phyloP scores from a whole-genome alignment of 2,329 filamentous ascomycete genomes.

The Pezicula carpinea region DNA sequence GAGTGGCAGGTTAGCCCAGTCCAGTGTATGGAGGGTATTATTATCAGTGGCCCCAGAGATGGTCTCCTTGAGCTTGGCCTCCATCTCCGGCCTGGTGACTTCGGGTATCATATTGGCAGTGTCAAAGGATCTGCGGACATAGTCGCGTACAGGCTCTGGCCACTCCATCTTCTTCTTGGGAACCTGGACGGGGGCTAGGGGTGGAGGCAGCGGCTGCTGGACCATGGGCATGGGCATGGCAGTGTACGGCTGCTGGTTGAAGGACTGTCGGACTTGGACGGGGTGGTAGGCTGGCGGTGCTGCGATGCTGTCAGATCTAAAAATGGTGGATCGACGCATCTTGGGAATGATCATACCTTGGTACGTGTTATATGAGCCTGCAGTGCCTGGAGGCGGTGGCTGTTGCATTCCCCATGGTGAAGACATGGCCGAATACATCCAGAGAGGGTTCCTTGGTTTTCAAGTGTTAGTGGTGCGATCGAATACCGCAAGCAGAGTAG shows the following conservation, averaged over 20 bases:
- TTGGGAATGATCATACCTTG: not conserved
- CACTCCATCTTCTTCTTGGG: slow-evolving; percentile 60
- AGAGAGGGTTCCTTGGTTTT: slow-evolving; percentile 2
- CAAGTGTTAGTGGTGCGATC: not conserved
- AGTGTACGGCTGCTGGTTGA: slow-evolving; percentile 25
- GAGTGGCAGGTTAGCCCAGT: slow-evolving; percentile 80
- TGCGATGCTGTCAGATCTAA: slow-evolving; percentile 28
- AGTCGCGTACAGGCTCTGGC: slow-evolving; percentile 76
- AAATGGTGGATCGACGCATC: not conserved
- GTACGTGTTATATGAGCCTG: slow-evolving; percentile 12
- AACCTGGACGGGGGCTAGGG: slow-evolving; percentile 26
- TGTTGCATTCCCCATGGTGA: slow-evolving; percentile 10
- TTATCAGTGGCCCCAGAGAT: slow-evolving; percentile 78
- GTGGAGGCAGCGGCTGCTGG: slow-evolving; percentile 32
- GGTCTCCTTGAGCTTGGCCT: slow-evolving; percentile 76
- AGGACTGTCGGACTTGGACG: slow-evolving; percentile 36
- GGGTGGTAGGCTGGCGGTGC: slow-evolving; percentile 38
- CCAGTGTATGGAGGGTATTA: slow-evolving; percentile 64
- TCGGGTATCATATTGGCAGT: slow-evolving; percentile 62
- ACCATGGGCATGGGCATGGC: slow-evolving; percentile 27
- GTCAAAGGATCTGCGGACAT: slow-evolving; percentile 86
- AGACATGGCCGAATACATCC: slow-evolving; percentile 1
- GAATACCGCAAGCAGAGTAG: not conserved
- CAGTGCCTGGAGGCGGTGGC: slow-evolving; percentile 32
- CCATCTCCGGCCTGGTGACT: slow-evolving; percentile 66